These are phyloP conservation scores for Aquilaria agallochum DNA, from an alignment of 441 rosid species.

Conservation along the genomic window DNA sequence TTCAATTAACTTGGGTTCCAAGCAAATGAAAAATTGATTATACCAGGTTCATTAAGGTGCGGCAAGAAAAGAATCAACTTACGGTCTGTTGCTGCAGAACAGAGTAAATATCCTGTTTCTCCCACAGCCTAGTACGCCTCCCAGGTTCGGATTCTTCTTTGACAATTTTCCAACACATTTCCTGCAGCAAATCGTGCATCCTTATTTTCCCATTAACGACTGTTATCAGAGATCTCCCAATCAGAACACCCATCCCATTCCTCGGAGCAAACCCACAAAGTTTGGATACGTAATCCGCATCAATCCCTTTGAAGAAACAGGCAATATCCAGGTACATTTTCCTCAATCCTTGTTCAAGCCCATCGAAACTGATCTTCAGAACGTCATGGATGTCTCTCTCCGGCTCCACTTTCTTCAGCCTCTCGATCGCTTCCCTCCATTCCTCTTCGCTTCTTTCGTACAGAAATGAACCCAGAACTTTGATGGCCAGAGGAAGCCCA, in stretches of 20 bases:
- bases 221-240: constrained; percentile 26
- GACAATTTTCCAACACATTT: constrained; percentile 38
- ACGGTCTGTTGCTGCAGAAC: constrained; percentile 17
- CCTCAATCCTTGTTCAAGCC: constrained; percentile 22
- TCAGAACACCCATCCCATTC: constrained; percentile 23
- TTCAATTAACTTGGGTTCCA: too few relatives aligned
- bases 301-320: constrained; percentile 24
- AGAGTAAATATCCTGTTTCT: constrained; percentile 15
- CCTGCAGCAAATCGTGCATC: constrained; percentile 43
- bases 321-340: constrained; percentile 7
- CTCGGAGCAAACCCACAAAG: constrained; percentile 14
- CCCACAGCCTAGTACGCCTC: constrained; percentile 14
- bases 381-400: constrained; percentile 15
- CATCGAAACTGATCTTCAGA: constrained; percentile 36
- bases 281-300: constrained; percentile 8
- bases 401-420: constrained; percentile 19
- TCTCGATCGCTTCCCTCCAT: constrained; percentile 25
- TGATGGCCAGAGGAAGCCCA: constrained; percentile 38
- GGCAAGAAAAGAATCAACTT: constrained; percentile 4
- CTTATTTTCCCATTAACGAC: constrained; percentile 7
- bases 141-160: constrained; percentile 16
- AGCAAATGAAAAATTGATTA: too few relatives aligned
- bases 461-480: constrained; percentile 31
- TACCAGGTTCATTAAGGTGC: too few relatives aligned
- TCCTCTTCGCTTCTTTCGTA: constrained; percentile 13